Evolutionary conservation across 371 early-diverging fungal genomes (phyloP), one percentile per base, ranked within the genome.

Genomic region (Mucor racemosus): DNA sequence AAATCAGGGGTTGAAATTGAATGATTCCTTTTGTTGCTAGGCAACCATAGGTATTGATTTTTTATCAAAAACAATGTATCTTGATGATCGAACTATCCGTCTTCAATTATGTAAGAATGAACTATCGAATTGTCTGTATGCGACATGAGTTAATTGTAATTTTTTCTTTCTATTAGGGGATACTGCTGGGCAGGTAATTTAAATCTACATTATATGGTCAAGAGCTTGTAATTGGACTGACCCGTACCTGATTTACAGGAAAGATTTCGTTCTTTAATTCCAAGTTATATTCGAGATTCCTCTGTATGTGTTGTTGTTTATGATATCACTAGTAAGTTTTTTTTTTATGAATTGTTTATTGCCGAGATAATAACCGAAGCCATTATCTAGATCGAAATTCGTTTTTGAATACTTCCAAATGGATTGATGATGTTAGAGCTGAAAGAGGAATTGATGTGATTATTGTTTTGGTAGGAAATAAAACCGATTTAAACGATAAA

Each of bases 11-110:
- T 17, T 14, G 53, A 35, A 0, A 36, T 35, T 36, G 0, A 38
- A 50, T 21, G 44, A 38, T 17, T 26, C 34, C 0, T 33, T 26
- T 15, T 14, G 21, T 9, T 46, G 21, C 53, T 38, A 98, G 91
- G 99, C 99, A 7, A 99, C 99, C 11, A 99, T 99, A 68, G 99
- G 99, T 67, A 98, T 99, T 66, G 99, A 99, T 81, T 99, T 99
- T 80, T 77, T 99, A 69, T 96, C 95, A 44, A 99, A 99, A 85
- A 99, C 99, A 17, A 95, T 99, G 92, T 94, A 95, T 75, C 81
- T 99, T 58, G 98, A 97, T 69, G 97, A 97, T 78, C 91, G 95
- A 58, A 97, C 96, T 15, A 94, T 99, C 19, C 91, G 99, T 57
- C 87, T 99, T 59, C 99, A 99, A 84, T 89, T 99, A 64, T 99